A percentile compares a stretch with the other conserved stretches of the same genome.
Evolutionary conservation across 192 early-diverging fungal species (phyloP).

Genomic region (Backusella psychrophila): DNA sequence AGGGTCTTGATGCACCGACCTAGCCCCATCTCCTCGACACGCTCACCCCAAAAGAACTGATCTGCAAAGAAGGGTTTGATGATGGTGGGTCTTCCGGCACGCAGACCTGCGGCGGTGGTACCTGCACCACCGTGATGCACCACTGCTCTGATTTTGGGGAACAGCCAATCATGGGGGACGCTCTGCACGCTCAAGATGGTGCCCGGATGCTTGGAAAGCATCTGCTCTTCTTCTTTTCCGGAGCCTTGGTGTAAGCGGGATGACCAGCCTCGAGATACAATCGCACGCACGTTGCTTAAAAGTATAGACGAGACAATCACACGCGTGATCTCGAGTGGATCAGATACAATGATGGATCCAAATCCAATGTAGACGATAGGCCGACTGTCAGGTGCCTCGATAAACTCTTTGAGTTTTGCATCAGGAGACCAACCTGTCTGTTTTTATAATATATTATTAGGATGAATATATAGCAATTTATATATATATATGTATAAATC

Average conservation of each 20-base stretch:
- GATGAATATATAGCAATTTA: neutral
- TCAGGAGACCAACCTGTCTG: constrained; percentile 58
- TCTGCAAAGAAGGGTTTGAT: constrained; percentile 74
- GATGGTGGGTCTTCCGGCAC: constrained; percentile 68
- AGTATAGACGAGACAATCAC: constrained; percentile 63
- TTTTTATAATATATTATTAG: neutral
- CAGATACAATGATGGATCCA: constrained; percentile 72
- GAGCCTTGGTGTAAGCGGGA: constrained; percentile 42
- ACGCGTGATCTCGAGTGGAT: constrained; percentile 61
- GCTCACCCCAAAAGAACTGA: constrained; percentile 72
- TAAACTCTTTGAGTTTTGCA: constrained; percentile 49
- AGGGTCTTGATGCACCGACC: constrained; percentile 59
- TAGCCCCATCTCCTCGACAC: constrained; percentile 61
- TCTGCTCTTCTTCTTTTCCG: constrained; percentile 9
- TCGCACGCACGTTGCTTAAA: constrained; percentile 60
- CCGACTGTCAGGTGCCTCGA: constrained; percentile 42
- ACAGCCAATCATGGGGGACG: constrained; percentile 81
- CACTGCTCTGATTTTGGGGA: constrained; percentile 58
- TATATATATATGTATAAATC: neutral
- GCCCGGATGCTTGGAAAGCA: constrained; percentile 41
- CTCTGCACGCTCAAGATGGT: constrained; percentile 54
- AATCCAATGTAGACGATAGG: constrained; percentile 74
- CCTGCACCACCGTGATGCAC: constrained; percentile 83
- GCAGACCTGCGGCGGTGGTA: constrained; percentile 70
- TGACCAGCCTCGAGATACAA: constrained; percentile 76